These are phyloP conservation scores for Ophiosphaerella korrae DNA, from an alignment of 2,329 filamentous ascomycete species.

Conservation along the genomic window DNA sequence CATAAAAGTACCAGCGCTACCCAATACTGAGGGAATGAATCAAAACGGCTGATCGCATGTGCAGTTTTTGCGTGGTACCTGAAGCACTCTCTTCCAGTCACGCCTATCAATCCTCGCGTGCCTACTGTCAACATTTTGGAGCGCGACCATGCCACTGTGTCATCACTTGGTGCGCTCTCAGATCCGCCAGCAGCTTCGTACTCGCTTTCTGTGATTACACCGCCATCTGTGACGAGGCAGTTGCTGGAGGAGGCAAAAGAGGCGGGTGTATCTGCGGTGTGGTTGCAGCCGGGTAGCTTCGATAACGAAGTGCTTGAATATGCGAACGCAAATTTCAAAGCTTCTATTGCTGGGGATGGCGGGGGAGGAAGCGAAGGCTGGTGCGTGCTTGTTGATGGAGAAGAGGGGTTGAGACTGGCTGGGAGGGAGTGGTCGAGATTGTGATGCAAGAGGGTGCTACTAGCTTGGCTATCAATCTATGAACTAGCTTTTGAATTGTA, in stretches of 20 bases:
- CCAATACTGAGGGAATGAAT: neutral
- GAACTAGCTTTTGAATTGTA: no score
- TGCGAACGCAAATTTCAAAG: conserved; percentile 71
- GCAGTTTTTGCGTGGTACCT: conserved; percentile 93
- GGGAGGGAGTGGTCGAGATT: conserved; percentile 42
- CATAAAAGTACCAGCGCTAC: conserved; percentile 70
- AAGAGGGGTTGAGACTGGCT: conserved; percentile 42
- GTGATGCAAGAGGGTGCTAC: conserved; percentile 9
- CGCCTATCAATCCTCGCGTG: conserved; percentile 79
- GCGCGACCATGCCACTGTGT: conserved; percentile 65
- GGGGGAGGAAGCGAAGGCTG: conserved; percentile 44
- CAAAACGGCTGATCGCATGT: neutral
- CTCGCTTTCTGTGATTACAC: conserved; percentile 84
- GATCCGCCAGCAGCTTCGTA: conserved; percentile 61
- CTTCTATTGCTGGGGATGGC: conserved; percentile 63
- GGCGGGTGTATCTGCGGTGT: conserved; percentile 67
- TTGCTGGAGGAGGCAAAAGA: conserved; percentile 76
- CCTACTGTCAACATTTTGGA: conserved; percentile 66
- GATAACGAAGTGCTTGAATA: conserved; percentile 75
- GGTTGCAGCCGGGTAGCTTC: conserved; percentile 85
- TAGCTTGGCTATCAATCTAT: no score
- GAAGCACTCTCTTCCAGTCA: conserved; percentile 73
- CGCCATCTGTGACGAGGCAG: conserved; percentile 74
- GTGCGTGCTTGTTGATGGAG: conserved; percentile 51
- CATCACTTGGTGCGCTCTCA: conserved; percentile 68